phyloP scores from a whole-genome alignment of 305 asterid species.

The Solanum hybrid region DNA sequence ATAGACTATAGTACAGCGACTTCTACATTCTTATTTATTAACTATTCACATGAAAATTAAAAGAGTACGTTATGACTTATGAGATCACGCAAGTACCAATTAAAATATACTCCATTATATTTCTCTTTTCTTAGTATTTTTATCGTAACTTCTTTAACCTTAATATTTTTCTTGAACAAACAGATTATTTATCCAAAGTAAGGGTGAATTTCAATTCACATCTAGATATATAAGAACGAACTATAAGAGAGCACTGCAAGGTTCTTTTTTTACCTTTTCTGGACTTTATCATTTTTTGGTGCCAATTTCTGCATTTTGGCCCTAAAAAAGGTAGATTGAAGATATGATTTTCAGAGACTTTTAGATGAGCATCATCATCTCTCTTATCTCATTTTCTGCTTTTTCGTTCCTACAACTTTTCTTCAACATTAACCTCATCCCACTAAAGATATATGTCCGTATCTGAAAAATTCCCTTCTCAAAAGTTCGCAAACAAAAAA shows the following conservation, averaged over 20 bases:
- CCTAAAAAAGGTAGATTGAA: not conserved
- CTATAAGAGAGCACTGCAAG: not conserved
- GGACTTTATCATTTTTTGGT: not conserved
- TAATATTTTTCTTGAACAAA: no score
- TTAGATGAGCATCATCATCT: conserved; percentile 5
- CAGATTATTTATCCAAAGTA: not conserved
- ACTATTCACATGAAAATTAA: not conserved
- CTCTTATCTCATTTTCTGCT: not conserved
- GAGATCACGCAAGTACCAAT: no score
- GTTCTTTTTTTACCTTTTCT: not conserved
- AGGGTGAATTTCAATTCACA: not conserved
- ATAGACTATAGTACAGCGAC: not conserved
- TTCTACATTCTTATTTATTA: not conserved
- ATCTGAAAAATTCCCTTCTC: not conserved
- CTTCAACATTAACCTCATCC: not conserved
- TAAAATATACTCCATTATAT: no score
- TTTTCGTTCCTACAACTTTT: not conserved
- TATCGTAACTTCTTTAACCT: no score
- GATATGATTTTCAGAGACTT: not conserved
- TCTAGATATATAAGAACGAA: not conserved
- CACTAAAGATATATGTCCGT: not conserved
- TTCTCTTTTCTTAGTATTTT: no score
- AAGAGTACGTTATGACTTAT: not conserved
- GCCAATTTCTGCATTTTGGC: not conserved
- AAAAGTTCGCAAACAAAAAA: not conserved